A percentile compares a stretch with the other conserved stretches of the same genome.
These are phyloP conservation scores for Blastosporella zonata DNA, from an alignment of 1,284 basidiomycete genomes.

Conservation along the genomic window DNA sequence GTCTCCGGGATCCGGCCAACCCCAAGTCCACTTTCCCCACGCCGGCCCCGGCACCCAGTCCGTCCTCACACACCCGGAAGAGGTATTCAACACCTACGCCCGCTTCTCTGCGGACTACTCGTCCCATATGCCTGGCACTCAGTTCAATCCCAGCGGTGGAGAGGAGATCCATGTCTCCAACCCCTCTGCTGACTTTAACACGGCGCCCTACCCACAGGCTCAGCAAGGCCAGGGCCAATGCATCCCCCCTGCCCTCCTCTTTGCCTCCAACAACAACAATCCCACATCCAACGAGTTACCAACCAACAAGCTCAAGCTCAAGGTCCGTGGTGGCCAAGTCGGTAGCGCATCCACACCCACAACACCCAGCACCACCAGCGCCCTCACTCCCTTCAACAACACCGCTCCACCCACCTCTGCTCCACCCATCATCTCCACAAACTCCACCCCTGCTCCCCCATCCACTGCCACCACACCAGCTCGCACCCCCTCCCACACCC, in stretches of 20 bases:
- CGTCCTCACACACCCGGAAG: conserved; percentile 34
- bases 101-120: conserved; percentile 66
- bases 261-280: conserved; percentile 26
- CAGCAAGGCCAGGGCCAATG: conserved; percentile 30
- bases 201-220: conserved; percentile 1
- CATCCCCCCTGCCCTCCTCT: conserved; percentile 65
- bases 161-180: conserved; percentile 24
- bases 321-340: conserved; percentile 14
- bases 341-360: conserved; percentile 9
- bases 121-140: conserved; percentile 57
- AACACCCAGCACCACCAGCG: conserved; percentile 12
- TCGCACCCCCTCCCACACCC: conserved; percentile 35
- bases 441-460: too few species aligned
- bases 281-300: too few species aligned
- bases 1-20: conserved; percentile 29
- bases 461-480: conserved; percentile 30
- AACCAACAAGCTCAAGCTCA: conserved; percentile 18
- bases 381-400: conserved; percentile 9
- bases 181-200: background rate
- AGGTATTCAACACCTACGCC: conserved; percentile 51
- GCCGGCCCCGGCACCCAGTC: conserved; percentile 22
- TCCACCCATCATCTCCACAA: too few species aligned
- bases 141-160: conserved; percentile 33
- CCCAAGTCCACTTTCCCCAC: conserved; percentile 29
- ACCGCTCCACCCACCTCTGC: conserved; percentile 38